phyloP scores from a whole-genome alignment of 108 stramenopile genomes.

The Fragilariopsis cylindrus region DNA sequence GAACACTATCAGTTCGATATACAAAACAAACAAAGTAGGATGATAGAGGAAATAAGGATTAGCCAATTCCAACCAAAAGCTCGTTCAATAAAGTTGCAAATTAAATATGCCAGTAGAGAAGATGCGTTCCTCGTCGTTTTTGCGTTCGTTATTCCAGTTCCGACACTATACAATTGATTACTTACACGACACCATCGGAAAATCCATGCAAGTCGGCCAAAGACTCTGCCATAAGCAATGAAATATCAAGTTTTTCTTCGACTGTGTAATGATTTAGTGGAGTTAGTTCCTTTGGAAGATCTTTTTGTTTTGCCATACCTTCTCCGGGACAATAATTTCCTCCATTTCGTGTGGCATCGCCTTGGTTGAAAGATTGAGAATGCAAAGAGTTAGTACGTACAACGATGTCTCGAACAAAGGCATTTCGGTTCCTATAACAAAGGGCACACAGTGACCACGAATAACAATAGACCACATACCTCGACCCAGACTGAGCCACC shows the following conservation, averaged over 20 bases:
- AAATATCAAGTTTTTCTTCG: constrained; percentile 63
- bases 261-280: constrained; percentile 61
- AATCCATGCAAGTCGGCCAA: constrained; percentile 75
- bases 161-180: neutral
- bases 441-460: neutral
- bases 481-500: constrained; percentile 54
- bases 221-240: constrained; percentile 65
- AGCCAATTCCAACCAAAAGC: neutral
- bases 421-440: neutral
- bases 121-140: neutral
- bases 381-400: neutral
- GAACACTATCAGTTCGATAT: constrained; percentile 39
- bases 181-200: constrained; percentile 52
- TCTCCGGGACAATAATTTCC: constrained; percentile 45
- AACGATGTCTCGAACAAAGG: neutral
- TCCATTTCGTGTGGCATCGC: constrained; percentile 56
- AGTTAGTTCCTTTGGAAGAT: constrained; percentile 45
- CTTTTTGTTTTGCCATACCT: constrained; percentile 36
- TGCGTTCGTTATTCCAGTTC: neutral
- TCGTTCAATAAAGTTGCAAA: too few species aligned
- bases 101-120: neutral
- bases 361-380: neutral
- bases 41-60: constrained; percentile 3
- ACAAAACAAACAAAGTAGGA: too few species aligned
- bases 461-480: constrained; percentile 7